Base-by-base conservation (phyloP, 805 yeast species). In the Cyberlindnera lachancei region DNA sequence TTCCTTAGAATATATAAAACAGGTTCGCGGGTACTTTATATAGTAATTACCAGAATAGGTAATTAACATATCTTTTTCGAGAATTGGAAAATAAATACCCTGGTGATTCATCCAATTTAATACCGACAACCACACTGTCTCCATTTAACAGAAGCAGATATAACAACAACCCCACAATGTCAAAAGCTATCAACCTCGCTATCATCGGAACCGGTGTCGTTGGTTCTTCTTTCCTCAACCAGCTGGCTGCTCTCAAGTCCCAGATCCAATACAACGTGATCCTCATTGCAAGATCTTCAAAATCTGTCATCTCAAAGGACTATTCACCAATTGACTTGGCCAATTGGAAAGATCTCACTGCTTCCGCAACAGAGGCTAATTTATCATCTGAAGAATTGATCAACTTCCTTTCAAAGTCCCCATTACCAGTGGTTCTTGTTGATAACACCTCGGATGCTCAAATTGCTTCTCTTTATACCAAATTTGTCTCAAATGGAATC, bases 191-290 rank as follows among this genome's bases (percentile, higher is more conserved):
- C 32, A 79, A 80, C 51, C 59, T 81, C 44, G 88, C 87, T 22
- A 68, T 81, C 47, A 73, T 81, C 38, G 88, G 87, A 34, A 79
- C 96, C 34, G 98, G 98, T 51, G 92, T 90, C 31, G 97, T 92
- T 40, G 98, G 98, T 38, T 71, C 92, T 17, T 84, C 95, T 31
- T 86, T 87, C 64, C 65, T 92, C 57, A 73, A 71, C 59, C 98
- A 90, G 64, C 72, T 90, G 52, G 66, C 70, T 33, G 63, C 65
- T 37, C 59, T 84, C 42, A 71, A 73, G 45, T 57, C 79, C 15
- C 34, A 74, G 16, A 74, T 83, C 48, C 61, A 65, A 22, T 85
- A 79, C 66, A 81, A 86, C 46, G 81, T 92, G 27, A 76, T 90
- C 31, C 70, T 83, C 44, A 70, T 92, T 40, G 85, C 96, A 28